Evolutionary conservation across 2,329 filamentous ascomycete genomes (phyloP), one percentile per base, ranked within the genome.

Genomic region (Aspergillus carbonarius): DNA sequence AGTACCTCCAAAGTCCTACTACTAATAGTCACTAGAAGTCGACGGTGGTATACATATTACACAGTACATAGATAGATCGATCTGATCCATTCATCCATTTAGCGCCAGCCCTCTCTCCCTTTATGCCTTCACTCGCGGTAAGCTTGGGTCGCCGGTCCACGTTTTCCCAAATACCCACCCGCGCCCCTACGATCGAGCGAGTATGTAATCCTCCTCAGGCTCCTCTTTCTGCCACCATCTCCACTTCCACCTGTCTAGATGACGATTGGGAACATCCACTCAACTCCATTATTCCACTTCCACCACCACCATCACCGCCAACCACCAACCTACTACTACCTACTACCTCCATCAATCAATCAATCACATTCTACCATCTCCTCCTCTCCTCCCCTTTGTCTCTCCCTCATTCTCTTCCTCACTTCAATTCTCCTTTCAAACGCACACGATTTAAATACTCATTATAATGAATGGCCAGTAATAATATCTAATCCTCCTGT

Each of bases 201-300:
- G 34, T 55, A 57, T 58, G 42, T 57, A 56, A 53, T 52, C 62
- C 58, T 57, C 44, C 51, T 55, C 60, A 32, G 30, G 30, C 30
- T 32, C 51, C 35, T 60, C 52, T 60, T 61, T 63, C 65, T 68
- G 53, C 30, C 30, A 30, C 57, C 63, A 66, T 70, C 68, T 71
- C 69, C 71, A 73, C 70, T 66, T 61, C 39, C 42, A 58, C 37
- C 52, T 54, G 53, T 61, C 62, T 65, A 62, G 60, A 70, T 72
- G 71, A 73, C 69, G 69, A 70, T 60, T 64, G 56, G 48, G 55
- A 55, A 64, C 62, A 60, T 58, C 55, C 59, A 58, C 54, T 34
- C 50, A 44, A 15, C n/a, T 9, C 44, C 18, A 23, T 25, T 32
- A 51, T 39, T 18, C 27, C 15, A 42, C 27, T 18, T 20, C 37